Conservation (phyloP, 257 asterid species). For the Coffea canephora region DNA sequence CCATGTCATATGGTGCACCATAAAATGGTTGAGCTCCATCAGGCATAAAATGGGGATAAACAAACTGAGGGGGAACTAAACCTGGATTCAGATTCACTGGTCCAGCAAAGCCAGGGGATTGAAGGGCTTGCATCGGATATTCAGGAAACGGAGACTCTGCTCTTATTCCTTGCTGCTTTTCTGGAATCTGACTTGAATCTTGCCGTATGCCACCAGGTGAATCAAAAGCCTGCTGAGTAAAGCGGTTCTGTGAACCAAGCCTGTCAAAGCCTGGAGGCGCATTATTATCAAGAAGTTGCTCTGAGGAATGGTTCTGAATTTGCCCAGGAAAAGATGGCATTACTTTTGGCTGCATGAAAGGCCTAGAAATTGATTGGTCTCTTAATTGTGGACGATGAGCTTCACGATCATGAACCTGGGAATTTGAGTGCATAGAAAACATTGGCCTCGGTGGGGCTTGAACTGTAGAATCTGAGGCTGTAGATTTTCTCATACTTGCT, state of each 20-base stretch:
- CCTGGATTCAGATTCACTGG: slow-evolving; percentile 49
- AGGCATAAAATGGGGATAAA: slow-evolving; percentile 56
- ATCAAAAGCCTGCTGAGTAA: slow-evolving; percentile 61
- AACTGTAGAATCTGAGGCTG: slow-evolving; percentile 88
- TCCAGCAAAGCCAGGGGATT: slow-evolving; percentile 35
- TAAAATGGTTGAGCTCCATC: slow-evolving; percentile 68
- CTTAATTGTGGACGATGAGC: slow-evolving; percentile 47
- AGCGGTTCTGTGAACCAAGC: slow-evolving; percentile 51
- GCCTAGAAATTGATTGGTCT: slow-evolving; percentile 58
- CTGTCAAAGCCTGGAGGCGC: slow-evolving; percentile 58
- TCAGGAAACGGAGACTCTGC: slow-evolving; percentile 28
- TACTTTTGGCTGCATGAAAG: slow-evolving; percentile 48
- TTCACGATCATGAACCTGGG: slow-evolving; percentile 61
- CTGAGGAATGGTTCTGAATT: slow-evolving; percentile 53
- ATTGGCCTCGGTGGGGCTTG: slow-evolving; percentile 70
- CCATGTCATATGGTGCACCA: slow-evolving; percentile 58
- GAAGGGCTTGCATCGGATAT: slow-evolving; percentile 31
- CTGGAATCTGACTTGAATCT: slow-evolving; percentile 53
- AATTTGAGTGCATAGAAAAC: slow-evolving; percentile 64
- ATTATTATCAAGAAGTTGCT: slow-evolving; percentile 52
- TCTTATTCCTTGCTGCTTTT: slow-evolving; percentile 25
- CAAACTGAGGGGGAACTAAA: slow-evolving; percentile 59
- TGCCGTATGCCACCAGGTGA: slow-evolving; percentile 47
- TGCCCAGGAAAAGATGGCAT: slow-evolving; percentile 55
- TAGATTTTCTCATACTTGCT: slow-evolving; percentile 57